A percentile compares a stretch with the other conserved stretches of the same genome.
phyloP scores from a whole-genome alignment of 2,329 filamentous ascomycete genomes.

The Pseudogymnoascus sp. region DNA sequence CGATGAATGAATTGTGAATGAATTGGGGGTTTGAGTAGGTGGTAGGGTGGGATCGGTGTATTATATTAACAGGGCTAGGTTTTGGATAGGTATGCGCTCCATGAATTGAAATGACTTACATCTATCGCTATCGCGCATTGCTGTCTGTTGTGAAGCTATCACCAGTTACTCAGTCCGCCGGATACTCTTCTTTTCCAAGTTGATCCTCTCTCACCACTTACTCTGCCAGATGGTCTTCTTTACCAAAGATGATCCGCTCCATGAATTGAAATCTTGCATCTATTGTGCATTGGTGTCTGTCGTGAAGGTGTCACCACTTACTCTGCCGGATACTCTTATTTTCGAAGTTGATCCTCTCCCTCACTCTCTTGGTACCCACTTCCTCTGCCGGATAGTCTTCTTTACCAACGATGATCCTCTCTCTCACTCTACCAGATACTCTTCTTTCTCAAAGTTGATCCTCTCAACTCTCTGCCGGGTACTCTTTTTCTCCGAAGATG shows the following conservation, averaged over 20 bases:
- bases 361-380: not conserved
- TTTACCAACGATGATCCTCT: not conserved
- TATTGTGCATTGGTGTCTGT: not conserved
- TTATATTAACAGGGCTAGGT: not conserved
- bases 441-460: too few species aligned
- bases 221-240: not conserved
- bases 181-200: not conserved
- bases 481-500: too few species aligned
- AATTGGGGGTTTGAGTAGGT: not conserved
- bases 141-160: not conserved
- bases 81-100: not conserved
- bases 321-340: not conserved
- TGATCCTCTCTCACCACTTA: not conserved
- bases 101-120: slow-evolving; percentile 3
- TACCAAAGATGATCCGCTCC: too few species aligned
- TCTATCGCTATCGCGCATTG: not conserved
- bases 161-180: not conserved
- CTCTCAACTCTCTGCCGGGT: too few species aligned
- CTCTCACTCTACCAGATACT: too few species aligned
- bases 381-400: not conserved
- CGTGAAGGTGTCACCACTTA: not conserved
- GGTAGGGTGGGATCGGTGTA: not conserved
- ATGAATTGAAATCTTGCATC: not conserved
- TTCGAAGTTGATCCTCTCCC: too few species aligned
- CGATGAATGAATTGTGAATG: not conserved